Evolutionary conservation across 139 green algal species (phyloP), one percentile per base, ranked within the genome.

Genomic region (Tetradesmus obliquus): DNA sequence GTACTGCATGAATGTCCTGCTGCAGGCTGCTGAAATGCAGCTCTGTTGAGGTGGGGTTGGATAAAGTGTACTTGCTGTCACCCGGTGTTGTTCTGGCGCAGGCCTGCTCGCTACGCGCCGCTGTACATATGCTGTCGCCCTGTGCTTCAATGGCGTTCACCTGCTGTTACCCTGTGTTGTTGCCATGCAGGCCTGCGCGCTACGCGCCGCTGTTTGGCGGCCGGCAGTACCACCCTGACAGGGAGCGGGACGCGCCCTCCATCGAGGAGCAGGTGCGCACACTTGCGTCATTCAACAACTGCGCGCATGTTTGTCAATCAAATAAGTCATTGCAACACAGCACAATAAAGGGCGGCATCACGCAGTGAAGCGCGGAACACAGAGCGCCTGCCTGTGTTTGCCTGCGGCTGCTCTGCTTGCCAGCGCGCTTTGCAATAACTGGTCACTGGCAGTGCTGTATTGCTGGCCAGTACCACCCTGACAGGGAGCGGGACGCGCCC

Each of bases 131-230:
- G 10, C 12, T 72, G 62, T 72, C 62, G 62, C 62, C 13, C 62
- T 13, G 62, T 20, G 62, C 62, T 13, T 72, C 62, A 72, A 2
- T 45, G 32, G 32, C 32, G 32, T 45, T 45, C 32, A 45, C 22
- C 8, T 80, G 13, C 51, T 85, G 51, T 10, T 57, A 13, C 17
- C 15, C 10, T 86, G 9, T 55, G 80, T 60, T 86, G 80, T 45
- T 86, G 51, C 15, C 51, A 22, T 54, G 1, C 90, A 93, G 93
- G 94, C 96, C 96, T 2, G 90, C 94, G 22, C 96, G 96, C 55
- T 97, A 97, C 92, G 93, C 82, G 3, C 95, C 95, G 0, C 15
- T 94, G 53, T 98, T 94, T 55, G 96, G 96, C 8, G 69, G 84
- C 32, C 84, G 91, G 10, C 93, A 95, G 91, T 98, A 97, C 93